A percentile compares a stretch with the other conserved stretches of the same genome.
These are phyloP conservation scores for Phytopythium litorale DNA, from an alignment of 352 stramenopile genomes.

Conservation along the genomic window DNA sequence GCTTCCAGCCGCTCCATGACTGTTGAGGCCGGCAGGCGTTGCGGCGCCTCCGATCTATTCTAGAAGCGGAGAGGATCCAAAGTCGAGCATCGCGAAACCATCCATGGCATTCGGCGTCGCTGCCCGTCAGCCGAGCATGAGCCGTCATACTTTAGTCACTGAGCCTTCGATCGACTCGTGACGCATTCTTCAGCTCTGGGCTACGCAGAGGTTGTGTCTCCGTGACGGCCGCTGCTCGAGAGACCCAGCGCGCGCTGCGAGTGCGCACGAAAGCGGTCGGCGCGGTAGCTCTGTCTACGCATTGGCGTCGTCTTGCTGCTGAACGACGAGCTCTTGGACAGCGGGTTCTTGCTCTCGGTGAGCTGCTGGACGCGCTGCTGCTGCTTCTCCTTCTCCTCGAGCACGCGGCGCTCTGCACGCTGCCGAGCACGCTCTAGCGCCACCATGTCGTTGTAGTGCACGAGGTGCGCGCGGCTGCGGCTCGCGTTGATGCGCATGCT, in stretches of 20 bases:
- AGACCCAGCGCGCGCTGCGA: slow-evolving; percentile 25
- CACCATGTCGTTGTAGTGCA: slow-evolving; percentile 64
- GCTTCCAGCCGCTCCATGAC: background rate
- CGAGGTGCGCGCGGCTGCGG: slow-evolving; percentile 59
- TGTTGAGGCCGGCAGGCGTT: background rate
- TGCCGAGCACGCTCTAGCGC: slow-evolving; percentile 43
- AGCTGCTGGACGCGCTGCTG: slow-evolving; percentile 53
- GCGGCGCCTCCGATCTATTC: background rate
- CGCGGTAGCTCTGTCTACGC: slow-evolving; percentile 48
- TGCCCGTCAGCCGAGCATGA: background rate
- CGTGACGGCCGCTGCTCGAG: slow-evolving; percentile 5
- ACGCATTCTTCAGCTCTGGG: background rate
- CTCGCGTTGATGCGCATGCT: slow-evolving; percentile 80
- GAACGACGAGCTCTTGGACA: slow-evolving; percentile 25
- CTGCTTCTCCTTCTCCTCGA: slow-evolving; percentile 66
- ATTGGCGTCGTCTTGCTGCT: slow-evolving; percentile 42
- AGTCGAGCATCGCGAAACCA: too few relatives aligned
- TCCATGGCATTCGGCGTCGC: background rate
- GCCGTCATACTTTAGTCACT: background rate
- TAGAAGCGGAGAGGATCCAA: too few relatives aligned
- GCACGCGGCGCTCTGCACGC: slow-evolving; percentile 59
- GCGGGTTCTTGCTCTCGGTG: slow-evolving; percentile 24
- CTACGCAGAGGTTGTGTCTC: background rate
- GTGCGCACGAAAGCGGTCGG: slow-evolving; percentile 38
- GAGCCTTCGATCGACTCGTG: background rate